These are phyloP conservation scores for Coemansia javaensis DNA, from an alignment of 192 early-diverging fungal genomes.

Conservation along the genomic window DNA sequence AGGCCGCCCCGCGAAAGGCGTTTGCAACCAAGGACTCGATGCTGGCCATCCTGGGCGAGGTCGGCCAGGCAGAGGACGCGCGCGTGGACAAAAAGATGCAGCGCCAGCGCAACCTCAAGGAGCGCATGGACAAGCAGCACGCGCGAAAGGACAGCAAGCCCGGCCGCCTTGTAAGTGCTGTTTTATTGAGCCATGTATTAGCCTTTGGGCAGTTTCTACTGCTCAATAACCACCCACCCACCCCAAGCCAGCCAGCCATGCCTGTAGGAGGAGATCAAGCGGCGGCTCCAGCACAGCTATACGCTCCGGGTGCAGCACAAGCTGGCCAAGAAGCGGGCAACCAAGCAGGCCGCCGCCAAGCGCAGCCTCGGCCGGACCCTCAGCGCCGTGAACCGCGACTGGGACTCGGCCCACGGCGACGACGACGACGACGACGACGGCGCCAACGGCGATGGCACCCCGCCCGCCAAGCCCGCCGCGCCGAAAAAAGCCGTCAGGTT, in stretches of 20 bases:
- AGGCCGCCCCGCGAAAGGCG: constrained; percentile 24
- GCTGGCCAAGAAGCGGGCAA: constrained; percentile 5
- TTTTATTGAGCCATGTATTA: too few relatives aligned
- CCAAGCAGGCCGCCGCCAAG: constrained; percentile 10
- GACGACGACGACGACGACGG: background rate
- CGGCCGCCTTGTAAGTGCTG: constrained; percentile 12
- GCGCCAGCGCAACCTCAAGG: constrained; percentile 35
- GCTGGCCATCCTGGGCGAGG: constrained; percentile 31
- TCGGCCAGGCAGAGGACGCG: constrained; percentile 32
- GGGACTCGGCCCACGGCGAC: constrained; percentile 12
- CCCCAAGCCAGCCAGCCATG: too few relatives aligned
- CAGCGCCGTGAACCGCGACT: constrained; percentile 38
- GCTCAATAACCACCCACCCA: too few relatives aligned
- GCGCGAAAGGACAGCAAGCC: constrained; percentile 24
- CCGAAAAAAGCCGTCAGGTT: constrained; percentile 27
- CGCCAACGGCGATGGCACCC: background rate
- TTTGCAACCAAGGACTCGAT: constrained; percentile 34
- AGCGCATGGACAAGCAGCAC: constrained; percentile 24
- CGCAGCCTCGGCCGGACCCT: constrained; percentile 19
- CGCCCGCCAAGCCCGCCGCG: constrained; percentile 11
- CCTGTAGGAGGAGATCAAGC: constrained; percentile 42
- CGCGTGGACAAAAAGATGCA: constrained; percentile 32
- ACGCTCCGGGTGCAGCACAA: constrained; percentile 5
- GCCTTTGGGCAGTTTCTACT: too few relatives aligned
- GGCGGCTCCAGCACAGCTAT: constrained; percentile 22